Evolutionary conservation across 441 rosid species (phyloP).

Genomic region (Pelargonium australe): DNA sequence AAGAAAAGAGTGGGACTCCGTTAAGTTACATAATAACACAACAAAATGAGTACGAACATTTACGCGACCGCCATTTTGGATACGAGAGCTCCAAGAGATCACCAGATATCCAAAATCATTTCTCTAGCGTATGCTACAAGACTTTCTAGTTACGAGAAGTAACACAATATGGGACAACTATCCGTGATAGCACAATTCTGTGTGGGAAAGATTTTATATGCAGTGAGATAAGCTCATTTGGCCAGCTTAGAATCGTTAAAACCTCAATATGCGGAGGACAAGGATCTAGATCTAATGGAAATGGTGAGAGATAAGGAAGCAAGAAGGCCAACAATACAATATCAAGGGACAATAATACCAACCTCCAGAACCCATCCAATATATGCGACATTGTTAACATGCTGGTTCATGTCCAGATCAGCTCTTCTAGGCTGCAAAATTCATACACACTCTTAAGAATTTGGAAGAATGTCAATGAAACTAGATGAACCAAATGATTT

Average conservation of each 20-base stretch:
- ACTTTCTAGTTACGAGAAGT: too few relatives aligned
- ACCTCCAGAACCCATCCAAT: constrained; percentile 98
- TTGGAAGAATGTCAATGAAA: background rate
- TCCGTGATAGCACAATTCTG: too few relatives aligned
- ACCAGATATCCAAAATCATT: too few relatives aligned
- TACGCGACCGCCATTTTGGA: too few relatives aligned
- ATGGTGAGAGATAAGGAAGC: background rate
- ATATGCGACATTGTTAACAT: constrained; percentile 84
- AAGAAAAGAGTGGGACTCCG: background rate
- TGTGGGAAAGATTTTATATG: too few relatives aligned
- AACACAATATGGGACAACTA: too few relatives aligned
- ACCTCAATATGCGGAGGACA: background rate
- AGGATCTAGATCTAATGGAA: background rate
- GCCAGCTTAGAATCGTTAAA: background rate
- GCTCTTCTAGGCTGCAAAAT: constrained; percentile 79
- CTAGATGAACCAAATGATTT: constrained; percentile 15
- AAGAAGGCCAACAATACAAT: background rate
- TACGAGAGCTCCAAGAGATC: too few relatives aligned
- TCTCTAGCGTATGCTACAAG: too few relatives aligned
- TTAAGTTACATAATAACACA: background rate
- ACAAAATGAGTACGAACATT: background rate
- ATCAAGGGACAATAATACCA: constrained; percentile 18
- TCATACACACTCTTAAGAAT: constrained; percentile 16
- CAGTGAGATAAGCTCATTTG: too few relatives aligned
- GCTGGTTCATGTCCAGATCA: constrained; percentile 98